Base-by-base conservation (phyloP, 768 basidiomycete genomes). In the Psilocybe sp. region DNA sequence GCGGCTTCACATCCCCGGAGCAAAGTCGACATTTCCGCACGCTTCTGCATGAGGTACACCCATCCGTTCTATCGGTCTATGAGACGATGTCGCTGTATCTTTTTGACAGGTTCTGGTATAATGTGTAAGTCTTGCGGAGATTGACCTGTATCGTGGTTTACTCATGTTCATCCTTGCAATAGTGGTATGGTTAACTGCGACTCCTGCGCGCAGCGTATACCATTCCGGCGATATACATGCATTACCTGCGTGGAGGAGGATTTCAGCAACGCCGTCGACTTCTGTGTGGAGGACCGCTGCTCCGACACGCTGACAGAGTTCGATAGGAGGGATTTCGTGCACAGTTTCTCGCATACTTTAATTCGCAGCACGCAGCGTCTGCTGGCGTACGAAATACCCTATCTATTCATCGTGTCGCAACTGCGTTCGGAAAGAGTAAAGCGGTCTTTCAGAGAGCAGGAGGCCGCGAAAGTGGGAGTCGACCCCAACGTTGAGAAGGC, bases 181-280 rank as follows among this genome's bases (percentile, higher is more conserved):
- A 28, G 23, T 28, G 23, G 23, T 7, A 3, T 28, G 4, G 23
- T 28, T 28, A 28, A 28, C 23, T 42, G 41, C 18, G 41, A 42
- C 31, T 18, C 41, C 20, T 42, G 41, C 19, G 9, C 1, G 14
- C 41, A 42, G 8, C n/a, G 41, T 13, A 42, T 42, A 23, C 7
- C 6, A 6, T 42, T 42, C 13, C 14, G 8, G 14, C 41, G 41
- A 14, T 42, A 20, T 23, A 23, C 19, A n/a, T 42, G 41, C 19
- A 19, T 42, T 28, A 42, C 41, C 41, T 42, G 41, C 19, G 41
- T 42, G 13, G 41, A 42, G 20, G 41, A 42, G 19, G 41, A 42
- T 18, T 19, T 42, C 20, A 18, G 20, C 41, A 42, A 42, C 13
- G 19, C 20, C 11, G 5, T 42, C 18, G 41, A 42, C 19, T 42